These are phyloP conservation scores for Stagonosporopsis tanaceti DNA, from an alignment of 2,329 filamentous ascomycete genomes.

Conservation along the genomic window DNA sequence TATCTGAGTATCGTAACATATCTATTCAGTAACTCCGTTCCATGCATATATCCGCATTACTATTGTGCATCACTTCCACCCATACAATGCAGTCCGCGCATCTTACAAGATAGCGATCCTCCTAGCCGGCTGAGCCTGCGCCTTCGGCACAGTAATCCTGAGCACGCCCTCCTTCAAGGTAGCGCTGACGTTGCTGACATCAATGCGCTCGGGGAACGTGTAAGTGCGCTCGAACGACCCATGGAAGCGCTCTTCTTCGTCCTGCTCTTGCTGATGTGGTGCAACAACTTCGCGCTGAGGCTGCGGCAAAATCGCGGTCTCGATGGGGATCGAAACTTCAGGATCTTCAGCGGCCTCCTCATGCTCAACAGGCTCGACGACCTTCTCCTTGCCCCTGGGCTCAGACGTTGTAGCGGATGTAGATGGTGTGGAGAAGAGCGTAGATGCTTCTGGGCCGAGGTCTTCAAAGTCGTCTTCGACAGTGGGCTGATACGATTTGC, in stretches of 20 bases:
- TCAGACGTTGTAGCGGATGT: constrained; percentile 22
- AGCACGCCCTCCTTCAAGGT: constrained; percentile 72
- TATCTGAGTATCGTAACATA: constrained; percentile 1
- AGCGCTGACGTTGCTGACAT: constrained; percentile 68
- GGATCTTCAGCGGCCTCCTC: constrained; percentile 8
- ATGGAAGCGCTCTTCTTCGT: constrained; percentile 63
- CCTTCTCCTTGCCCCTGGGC: constrained; percentile 41
- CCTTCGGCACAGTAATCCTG: constrained; percentile 71
- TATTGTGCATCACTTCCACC: neutral
- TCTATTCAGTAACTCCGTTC: neutral
- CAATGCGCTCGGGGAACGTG: constrained; percentile 70
- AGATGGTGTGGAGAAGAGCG: constrained; percentile 33
- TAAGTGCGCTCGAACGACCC: constrained; percentile 75
- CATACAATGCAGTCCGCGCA: neutral
- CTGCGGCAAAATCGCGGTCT: constrained; percentile 30
- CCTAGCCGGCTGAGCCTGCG: constrained; percentile 42
- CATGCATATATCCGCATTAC: constrained; percentile 1
- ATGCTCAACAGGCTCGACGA: constrained; percentile 31
- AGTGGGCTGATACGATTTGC: constrained; percentile 47
- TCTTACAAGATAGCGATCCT: constrained; percentile 41
- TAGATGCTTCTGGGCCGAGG: constrained; percentile 42
- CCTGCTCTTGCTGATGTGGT: constrained; percentile 27
- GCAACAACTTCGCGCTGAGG: constrained; percentile 28
- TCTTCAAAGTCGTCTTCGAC: constrained; percentile 50
- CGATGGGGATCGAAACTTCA: constrained; percentile 14